These are phyloP conservation scores for Trichaptum fuscoviolaceum DNA, from an alignment of 768 basidiomycete species.

Conservation along the genomic window DNA sequence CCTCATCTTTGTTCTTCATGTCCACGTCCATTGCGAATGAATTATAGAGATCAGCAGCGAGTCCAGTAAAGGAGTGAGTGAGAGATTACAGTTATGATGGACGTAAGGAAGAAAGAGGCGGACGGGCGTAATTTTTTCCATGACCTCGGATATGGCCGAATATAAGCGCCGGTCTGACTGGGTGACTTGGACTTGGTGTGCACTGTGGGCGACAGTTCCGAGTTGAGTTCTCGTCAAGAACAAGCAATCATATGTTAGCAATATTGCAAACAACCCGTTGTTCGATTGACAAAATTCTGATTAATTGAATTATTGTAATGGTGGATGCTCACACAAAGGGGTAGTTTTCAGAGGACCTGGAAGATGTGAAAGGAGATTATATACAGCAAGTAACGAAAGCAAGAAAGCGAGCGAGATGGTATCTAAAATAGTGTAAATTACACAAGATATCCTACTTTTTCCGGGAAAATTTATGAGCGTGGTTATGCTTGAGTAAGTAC, in stretches of 20 bases:
- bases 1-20: slow-evolving; percentile 74
- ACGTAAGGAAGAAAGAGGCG: neutral
- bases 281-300: too few species aligned
- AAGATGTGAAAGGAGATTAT: too few species aligned
- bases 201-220: too few species aligned
- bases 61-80: neutral
- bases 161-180: neutral
- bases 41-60: neutral
- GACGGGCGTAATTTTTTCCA: neutral
- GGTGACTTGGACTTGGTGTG: too few species aligned
- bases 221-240: too few species aligned
- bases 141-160: neutral
- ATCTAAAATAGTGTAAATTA: neutral
- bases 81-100: too few species aligned
- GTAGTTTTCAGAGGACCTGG: too few species aligned
- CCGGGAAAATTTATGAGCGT: neutral
- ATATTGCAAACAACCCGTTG: too few species aligned
- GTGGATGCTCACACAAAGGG: too few species aligned
- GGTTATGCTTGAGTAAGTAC: neutral
- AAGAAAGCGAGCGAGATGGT: neutral
- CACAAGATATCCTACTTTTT: neutral
- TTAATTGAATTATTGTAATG: too few species aligned
- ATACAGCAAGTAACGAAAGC: neutral
- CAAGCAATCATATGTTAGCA: too few species aligned
- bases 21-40: slow-evolving; percentile 63